Evolutionary conservation across 2,329 filamentous ascomycete genomes (phyloP).

Genomic region (Penicillium sclerotigenum): DNA sequence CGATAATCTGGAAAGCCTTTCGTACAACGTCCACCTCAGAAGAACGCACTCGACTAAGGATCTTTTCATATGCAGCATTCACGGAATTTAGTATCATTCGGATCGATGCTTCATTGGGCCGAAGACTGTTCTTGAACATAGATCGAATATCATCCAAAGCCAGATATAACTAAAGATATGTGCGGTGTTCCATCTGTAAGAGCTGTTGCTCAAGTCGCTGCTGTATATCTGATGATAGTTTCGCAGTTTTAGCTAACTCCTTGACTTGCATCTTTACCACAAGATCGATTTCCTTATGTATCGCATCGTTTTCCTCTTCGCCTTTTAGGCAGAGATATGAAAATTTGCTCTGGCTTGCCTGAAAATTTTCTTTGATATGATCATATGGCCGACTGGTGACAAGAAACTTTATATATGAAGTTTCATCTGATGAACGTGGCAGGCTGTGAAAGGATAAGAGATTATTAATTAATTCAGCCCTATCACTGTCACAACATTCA

Average conservation of each 20-base stretch:
- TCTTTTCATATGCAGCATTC: slow-evolving; percentile 14
- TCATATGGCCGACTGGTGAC: slow-evolving; percentile 21
- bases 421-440: not conserved
- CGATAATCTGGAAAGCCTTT: slow-evolving; percentile 14
- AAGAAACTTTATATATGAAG: slow-evolving; percentile 16
- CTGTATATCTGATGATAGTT: not conserved
- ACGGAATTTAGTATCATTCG: slow-evolving; percentile 11
- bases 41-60: slow-evolving; percentile 10
- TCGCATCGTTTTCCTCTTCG: slow-evolving; percentile 14
- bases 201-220: slow-evolving; percentile 13
- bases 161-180: slow-evolving; percentile 22
- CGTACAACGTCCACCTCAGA: not conserved
- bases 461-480: slow-evolving; percentile 7
- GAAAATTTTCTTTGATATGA: slow-evolving; percentile 8
- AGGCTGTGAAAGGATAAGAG: slow-evolving; percentile 2
- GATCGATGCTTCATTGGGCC: slow-evolving; percentile 10
- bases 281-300: slow-evolving; percentile 13
- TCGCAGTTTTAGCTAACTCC: slow-evolving; percentile 5
- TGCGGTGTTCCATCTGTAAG: slow-evolving; percentile 18
- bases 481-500: slow-evolving; percentile 8
- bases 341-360: too few species aligned
- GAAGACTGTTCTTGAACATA: slow-evolving; percentile 7
- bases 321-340: too few species aligned
- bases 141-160: slow-evolving; percentile 13
- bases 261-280: slow-evolving; percentile 11